phyloP scores from a whole-genome alignment of 2,329 filamentous ascomycete species.

The Beauveria scarabaeidicola region DNA sequence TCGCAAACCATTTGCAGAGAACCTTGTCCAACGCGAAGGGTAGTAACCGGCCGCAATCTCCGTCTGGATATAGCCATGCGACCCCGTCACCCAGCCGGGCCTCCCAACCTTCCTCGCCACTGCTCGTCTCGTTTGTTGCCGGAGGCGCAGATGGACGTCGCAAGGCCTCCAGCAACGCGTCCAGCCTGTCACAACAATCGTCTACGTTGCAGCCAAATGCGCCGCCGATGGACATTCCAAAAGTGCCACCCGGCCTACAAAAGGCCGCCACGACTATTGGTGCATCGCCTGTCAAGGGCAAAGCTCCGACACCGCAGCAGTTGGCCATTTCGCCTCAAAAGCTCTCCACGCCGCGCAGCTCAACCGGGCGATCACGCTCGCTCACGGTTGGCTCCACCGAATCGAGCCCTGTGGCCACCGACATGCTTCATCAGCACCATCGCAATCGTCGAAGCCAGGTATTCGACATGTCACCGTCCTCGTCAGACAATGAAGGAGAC shows the following conservation, averaged over 20 bases:
- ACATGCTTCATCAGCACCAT: slow-evolving; percentile 63
- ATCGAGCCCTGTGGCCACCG: slow-evolving; percentile 63
- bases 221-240: slow-evolving; percentile 64
- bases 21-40: slow-evolving; percentile 75
- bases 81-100: slow-evolving; percentile 81
- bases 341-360: slow-evolving; percentile 50
- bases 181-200: slow-evolving; percentile 72
- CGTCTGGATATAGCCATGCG: slow-evolving; percentile 67
- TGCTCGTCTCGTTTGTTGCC: slow-evolving; percentile 94
- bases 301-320: slow-evolving; percentile 42
- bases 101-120: slow-evolving; percentile 59
- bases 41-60: slow-evolving; percentile 70
- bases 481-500: slow-evolving; percentile 92
- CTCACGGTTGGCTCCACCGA: slow-evolving; percentile 93
- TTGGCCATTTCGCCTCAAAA: slow-evolving; percentile 57
- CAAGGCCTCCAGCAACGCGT: slow-evolving; percentile 87
- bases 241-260: slow-evolving; percentile 50
- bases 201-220: slow-evolving; percentile 59
- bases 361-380: slow-evolving; percentile 66
- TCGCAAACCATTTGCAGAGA: slow-evolving; percentile 72
- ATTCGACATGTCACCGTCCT: slow-evolving; percentile 93
- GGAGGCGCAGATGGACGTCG: slow-evolving; percentile 63
- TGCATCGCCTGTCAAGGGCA: slow-evolving; percentile 49
- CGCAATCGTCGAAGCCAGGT: slow-evolving; percentile 90
- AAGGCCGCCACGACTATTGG: slow-evolving; percentile 49